These are phyloP conservation scores for Cinnamomum micranthum DNA, from an alignment of 164 flowering plant species.

Conservation along the genomic window DNA sequence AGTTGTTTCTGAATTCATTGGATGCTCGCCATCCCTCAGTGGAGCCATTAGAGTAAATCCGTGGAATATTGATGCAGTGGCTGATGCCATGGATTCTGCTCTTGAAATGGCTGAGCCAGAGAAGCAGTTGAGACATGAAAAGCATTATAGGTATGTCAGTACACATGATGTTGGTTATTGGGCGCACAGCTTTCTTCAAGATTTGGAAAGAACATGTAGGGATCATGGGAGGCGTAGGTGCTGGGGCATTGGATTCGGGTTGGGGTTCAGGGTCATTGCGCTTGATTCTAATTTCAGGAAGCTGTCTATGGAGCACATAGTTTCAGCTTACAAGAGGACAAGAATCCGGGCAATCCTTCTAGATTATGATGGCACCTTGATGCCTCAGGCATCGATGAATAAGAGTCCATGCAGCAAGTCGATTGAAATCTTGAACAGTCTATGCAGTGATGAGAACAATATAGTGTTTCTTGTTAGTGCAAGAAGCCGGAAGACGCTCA, in stretches of 20 bases:
- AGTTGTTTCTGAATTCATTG: slow-evolving; percentile 73
- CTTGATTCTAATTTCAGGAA: slow-evolving; percentile 69
- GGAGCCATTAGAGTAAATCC: slow-evolving; percentile 82
- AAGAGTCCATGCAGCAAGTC: slow-evolving; percentile 53
- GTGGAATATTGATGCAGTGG: slow-evolving; percentile 68
- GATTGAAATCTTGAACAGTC: slow-evolving; percentile 44
- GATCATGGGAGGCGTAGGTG: slow-evolving; percentile 52
- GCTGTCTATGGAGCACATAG: slow-evolving; percentile 62
- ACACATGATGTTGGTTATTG: slow-evolving; percentile 76
- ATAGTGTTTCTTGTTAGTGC: slow-evolving; percentile 68
- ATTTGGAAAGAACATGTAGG: slow-evolving; percentile 58
- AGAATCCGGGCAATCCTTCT: slow-evolving; percentile 54
- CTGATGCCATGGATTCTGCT: slow-evolving; percentile 72
- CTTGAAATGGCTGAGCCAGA: slow-evolving; percentile 52
- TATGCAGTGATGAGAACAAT: slow-evolving; percentile 59
- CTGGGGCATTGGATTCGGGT: slow-evolving; percentile 76
- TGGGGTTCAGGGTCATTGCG: slow-evolving; percentile 65
- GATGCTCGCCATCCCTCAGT: slow-evolving; percentile 77
- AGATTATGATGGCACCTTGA: slow-evolving; percentile 81
- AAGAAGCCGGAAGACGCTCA: slow-evolving; percentile 37
- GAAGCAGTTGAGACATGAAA: slow-evolving; percentile 68
- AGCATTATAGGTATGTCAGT: slow-evolving; percentile 69
- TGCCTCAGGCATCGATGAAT: slow-evolving; percentile 62
- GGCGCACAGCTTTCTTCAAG: slow-evolving; percentile 68
- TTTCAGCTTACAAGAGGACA: slow-evolving; percentile 65